phyloP scores from a whole-genome alignment of 768 basidiomycete genomes.

The Terana coerulea region DNA sequence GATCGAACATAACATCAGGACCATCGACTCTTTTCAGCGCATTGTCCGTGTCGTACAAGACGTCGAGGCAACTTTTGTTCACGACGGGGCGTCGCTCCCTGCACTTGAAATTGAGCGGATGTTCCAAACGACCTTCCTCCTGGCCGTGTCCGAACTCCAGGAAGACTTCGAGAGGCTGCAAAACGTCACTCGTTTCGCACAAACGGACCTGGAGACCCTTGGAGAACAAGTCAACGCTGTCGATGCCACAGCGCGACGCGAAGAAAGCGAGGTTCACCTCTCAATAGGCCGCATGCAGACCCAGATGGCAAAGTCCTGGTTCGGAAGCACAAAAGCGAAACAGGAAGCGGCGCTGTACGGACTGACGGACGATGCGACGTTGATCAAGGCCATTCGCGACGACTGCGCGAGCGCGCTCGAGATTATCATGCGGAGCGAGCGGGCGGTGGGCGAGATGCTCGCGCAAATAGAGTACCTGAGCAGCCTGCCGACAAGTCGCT shows the following conservation, averaged over 20 bases:
- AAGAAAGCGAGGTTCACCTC: background rate
- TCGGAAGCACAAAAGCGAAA: background rate
- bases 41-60: background rate
- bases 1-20: no score
- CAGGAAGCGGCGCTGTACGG: background rate
- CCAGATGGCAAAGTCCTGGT: no score
- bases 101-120: no score
- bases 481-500: background rate
- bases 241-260: background rate
- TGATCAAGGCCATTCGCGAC: background rate
- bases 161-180: constrained; percentile 1
- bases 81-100: no score
- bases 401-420: background rate
- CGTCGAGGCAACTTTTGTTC: background rate
- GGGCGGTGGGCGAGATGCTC: background rate
- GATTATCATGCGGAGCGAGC: background rate
- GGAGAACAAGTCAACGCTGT: background rate
- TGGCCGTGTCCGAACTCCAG: background rate
- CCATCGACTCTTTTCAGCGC: background rate
- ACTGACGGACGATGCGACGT: background rate
- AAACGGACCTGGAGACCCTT: background rate
- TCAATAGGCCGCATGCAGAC: no score
- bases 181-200: constrained; percentile 1
- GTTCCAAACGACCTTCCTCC: background rate
- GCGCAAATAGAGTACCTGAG: constrained; percentile 3